A percentile compares a stretch with the other conserved stretches of the same genome.
These are phyloP conservation scores for Talaromyces amestolkiae DNA, from an alignment of 2,329 filamentous ascomycete species.

Conservation along the genomic window DNA sequence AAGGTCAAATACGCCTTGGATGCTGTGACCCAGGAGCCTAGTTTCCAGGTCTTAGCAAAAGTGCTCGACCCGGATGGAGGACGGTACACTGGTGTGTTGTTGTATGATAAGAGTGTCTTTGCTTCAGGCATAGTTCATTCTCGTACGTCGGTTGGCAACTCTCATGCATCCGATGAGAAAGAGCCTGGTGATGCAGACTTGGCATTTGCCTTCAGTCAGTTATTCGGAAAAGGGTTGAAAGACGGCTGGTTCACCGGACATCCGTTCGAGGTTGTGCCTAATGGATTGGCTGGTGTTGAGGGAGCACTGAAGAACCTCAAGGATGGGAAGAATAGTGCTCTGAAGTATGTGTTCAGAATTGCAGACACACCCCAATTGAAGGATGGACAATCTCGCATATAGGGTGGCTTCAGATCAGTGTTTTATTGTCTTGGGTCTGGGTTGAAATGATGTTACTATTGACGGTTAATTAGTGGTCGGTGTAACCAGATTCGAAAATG, in stretches of 20 bases:
- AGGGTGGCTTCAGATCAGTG: background rate
- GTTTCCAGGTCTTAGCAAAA: slow-evolving; percentile 1
- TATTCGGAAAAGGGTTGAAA: slow-evolving; percentile 46
- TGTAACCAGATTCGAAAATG: background rate
- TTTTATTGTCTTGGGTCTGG: background rate
- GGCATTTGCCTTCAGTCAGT: slow-evolving; percentile 46
- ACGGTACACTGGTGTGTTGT: background rate
- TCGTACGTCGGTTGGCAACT: slow-evolving; percentile 42
- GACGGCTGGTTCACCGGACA: slow-evolving; percentile 53
- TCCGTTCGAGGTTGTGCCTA: slow-evolving; percentile 51
- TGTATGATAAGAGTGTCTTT: slow-evolving; percentile 31
- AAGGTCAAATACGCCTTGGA: slow-evolving; percentile 56
- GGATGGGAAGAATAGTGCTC: slow-evolving; percentile 59
- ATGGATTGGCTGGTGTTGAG: slow-evolving; percentile 56
- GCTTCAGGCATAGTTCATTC: slow-evolving; percentile 25
- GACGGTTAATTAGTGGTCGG: background rate
- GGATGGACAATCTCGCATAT: background rate
- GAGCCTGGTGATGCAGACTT: slow-evolving; percentile 42
- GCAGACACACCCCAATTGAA: slow-evolving; percentile 42
- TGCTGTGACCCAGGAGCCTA: slow-evolving; percentile 55
- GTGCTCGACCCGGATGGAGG: background rate
- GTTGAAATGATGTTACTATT: background rate
- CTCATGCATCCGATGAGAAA: slow-evolving; percentile 38
- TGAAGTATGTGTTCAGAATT: slow-evolving; percentile 64
- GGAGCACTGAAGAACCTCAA: slow-evolving; percentile 55